phyloP scores from a whole-genome alignment of 2,329 filamentous ascomycete genomes.

The Stagonosporopsis chrysanthemi region DNA sequence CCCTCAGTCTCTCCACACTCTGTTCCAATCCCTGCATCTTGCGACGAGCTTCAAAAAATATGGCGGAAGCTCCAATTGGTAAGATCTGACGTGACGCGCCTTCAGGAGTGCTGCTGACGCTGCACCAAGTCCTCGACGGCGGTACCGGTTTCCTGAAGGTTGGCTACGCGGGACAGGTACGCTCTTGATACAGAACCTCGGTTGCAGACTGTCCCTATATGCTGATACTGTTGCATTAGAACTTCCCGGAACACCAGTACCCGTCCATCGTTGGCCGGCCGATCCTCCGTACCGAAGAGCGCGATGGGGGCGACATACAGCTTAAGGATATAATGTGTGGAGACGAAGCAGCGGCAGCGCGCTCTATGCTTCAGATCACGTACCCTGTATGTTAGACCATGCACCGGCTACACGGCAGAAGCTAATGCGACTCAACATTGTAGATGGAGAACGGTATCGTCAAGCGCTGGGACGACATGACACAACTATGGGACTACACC shows the following conservation, averaged over 20 bases:
- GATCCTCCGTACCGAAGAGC: conserved; percentile 95
- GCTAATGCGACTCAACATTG: conserved; percentile 39
- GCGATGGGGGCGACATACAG: conserved; percentile 71
- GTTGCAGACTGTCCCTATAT: neutral
- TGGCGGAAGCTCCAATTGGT: conserved; percentile 61
- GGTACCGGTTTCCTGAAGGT: conserved; percentile 99
- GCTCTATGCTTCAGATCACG: conserved; percentile 97
- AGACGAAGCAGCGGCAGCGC: conserved; percentile 93
- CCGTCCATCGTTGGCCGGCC: conserved; percentile 97
- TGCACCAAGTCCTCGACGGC: conserved; percentile 87
- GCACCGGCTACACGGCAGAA: conserved; percentile 23
- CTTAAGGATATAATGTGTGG: conserved; percentile 99
- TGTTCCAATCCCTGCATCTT: conserved; percentile 12
- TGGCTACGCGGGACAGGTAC: conserved; percentile 90
- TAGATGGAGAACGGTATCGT: conserved; percentile 99
- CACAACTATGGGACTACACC: conserved; percentile 99
- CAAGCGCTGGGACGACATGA: conserved; percentile 99
- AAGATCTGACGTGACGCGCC: conserved; percentile 28
- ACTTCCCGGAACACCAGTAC: conserved; percentile 99
- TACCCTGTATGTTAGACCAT: conserved; percentile 72
- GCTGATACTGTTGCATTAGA: conserved; percentile 60
- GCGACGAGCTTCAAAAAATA: conserved; percentile 39
- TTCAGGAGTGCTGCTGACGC: conserved; percentile 39
- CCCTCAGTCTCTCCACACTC: conserved; percentile 17
- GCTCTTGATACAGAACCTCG: conserved; percentile 26